Percentiles rank a stretch among this genome's conserved stretches.
Conservation (phyloP, 148 eudicot genomes). For the Amaranthus palmeri region DNA sequence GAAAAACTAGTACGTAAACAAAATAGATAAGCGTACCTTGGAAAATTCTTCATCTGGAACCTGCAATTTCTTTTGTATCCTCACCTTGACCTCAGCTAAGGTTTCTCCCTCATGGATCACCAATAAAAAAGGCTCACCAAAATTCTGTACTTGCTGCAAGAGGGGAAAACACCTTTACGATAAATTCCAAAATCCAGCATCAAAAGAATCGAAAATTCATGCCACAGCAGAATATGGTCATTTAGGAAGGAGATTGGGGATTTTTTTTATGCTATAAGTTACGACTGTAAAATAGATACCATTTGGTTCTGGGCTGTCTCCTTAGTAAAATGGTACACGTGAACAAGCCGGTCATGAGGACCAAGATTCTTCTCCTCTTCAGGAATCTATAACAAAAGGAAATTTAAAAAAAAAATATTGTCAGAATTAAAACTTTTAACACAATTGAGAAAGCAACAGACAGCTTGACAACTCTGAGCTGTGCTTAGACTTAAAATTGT, state of each 20-base stretch:
- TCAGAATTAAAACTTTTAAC: background rate
- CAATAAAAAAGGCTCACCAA: constrained; percentile 89
- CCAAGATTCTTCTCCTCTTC: constrained; percentile 89
- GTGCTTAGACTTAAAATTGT: too few species aligned
- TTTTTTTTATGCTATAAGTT: background rate
- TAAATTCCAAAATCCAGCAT: background rate
- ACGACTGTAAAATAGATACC: constrained; percentile 29
- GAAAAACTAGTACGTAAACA: background rate
- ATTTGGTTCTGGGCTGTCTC: constrained; percentile 79
- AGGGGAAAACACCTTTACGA: background rate
- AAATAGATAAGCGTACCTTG: constrained; percentile 39
- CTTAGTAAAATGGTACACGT: constrained; percentile 79
- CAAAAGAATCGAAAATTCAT: background rate
- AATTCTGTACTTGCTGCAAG: constrained; percentile 73
- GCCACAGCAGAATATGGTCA: background rate
- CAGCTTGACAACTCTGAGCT: background rate
- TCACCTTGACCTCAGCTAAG: constrained; percentile 65
- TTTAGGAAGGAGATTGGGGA: background rate
- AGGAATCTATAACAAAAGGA: constrained; percentile 52
- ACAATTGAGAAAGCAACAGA: background rate
- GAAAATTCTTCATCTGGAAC: constrained; percentile 86
- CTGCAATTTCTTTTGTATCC: constrained; percentile 82
- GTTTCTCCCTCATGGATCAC: constrained; percentile 88
- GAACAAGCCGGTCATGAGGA: constrained; percentile 73
- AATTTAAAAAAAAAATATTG: background rate